Evolutionary conservation across 129 eudicot genomes (phyloP).

Genomic region (Cynara cardunculus): DNA sequence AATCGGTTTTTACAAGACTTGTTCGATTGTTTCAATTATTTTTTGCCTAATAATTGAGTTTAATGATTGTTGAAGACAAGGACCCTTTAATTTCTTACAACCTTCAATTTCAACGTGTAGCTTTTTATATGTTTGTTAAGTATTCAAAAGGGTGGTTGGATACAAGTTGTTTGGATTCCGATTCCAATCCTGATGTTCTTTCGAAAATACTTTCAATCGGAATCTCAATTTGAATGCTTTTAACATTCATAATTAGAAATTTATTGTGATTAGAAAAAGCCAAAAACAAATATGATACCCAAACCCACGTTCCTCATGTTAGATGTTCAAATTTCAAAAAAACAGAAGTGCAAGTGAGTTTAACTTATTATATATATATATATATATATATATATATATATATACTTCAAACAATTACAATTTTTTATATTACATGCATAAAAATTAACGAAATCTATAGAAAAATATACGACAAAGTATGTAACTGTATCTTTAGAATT

Average conservation of each 20-base stretch:
- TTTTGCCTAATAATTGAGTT: neutral
- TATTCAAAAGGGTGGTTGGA: neutral
- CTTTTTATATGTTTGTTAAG: neutral
- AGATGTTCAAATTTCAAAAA: no score
- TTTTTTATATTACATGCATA: no score
- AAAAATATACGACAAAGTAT: neutral
- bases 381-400: no score
- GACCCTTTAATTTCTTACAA: neutral
- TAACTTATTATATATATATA: no score
- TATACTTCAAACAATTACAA: no score
- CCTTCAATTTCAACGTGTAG: neutral
- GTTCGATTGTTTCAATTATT: neutral
- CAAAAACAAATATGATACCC: neutral
- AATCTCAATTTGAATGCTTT: neutral
- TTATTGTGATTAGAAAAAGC: neutral
- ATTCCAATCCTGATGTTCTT: neutral
- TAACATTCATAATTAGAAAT: neutral
- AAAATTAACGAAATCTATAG: neutral
- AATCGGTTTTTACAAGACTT: neutral
- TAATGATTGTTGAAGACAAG: neutral
- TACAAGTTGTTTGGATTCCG: neutral
- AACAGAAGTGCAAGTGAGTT: no score
- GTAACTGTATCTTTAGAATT: no score
- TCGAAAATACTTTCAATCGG: neutral
- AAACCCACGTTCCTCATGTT: neutral